Base-by-base conservation (phyloP, 495 filamentous ascomycete species). In the Neurospora sp. region DNA sequence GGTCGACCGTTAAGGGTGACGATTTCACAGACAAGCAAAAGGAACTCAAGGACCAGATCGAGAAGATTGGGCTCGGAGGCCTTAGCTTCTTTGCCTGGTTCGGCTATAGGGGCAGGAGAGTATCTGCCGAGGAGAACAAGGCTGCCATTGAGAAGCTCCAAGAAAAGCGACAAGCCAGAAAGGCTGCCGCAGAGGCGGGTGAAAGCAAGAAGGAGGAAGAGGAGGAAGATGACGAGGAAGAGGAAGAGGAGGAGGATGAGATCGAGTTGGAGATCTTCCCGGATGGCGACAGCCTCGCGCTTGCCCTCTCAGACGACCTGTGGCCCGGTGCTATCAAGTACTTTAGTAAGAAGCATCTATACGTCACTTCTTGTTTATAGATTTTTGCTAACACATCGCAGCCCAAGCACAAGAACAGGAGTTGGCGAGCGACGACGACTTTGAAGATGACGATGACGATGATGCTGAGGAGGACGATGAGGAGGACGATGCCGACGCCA, bases 61-160 rank as follows among this genome's bases (percentile, higher is more conserved):
- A 88, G 42, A 77, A 81, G 11, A 86, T 82, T 62, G 86, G 87
- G 40, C 86, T 90, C 48, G 86, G 87, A 18, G 88, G 87, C 1
- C 78, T 86, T 16, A 93, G 90, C 83, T 97, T 98, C 85, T 98
- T 97, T 80, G 87, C 89, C 46, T 94, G 89, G 89, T 97, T 98
- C 79, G 92, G 90, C 48, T 97, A 88, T 85, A 86, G 88, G 41
- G 89, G 92, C 35, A 81, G 86, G 69, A 84, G 86, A 62, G 82
- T 95, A 75, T 87, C 87, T 23, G 92, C 89, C 12, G 91, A 92
- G 81, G 89, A 94, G 84, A 90, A 86, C 77, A 83, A 82, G 76
- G 77, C 83, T 46, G 91, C 89, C 5, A 82, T 75, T 4, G 84
- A 88, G 81, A 81, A 88, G 76, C 88, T 92, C 71, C 78, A 84